Evolutionary conservation across 2,329 filamentous ascomycete genomes (phyloP).

Genomic region (Diaporthe batatas): DNA sequence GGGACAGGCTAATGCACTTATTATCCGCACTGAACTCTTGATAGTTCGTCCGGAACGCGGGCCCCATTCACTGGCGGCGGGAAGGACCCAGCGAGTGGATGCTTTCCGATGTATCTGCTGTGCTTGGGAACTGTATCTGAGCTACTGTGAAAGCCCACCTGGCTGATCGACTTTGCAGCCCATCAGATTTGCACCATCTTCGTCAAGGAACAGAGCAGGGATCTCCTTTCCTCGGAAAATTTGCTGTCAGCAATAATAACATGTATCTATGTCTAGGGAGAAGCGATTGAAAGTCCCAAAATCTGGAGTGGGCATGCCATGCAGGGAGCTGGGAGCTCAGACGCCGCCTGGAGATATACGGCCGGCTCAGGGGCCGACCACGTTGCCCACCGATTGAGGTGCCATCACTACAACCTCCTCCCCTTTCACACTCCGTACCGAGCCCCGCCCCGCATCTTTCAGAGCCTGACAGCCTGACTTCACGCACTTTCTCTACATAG

Average conservation of each 20-base stretch:
- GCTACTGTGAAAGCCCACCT: neutral
- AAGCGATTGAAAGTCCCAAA: too few relatives aligned
- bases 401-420: conserved; percentile 23
- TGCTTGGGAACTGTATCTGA: conserved; percentile 8
- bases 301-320: too few relatives aligned
- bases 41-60: conserved; percentile 5
- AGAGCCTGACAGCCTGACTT: conserved; percentile 28
- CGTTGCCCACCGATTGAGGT: conserved; percentile 18
- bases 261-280: too few relatives aligned
- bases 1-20: conserved; percentile 4
- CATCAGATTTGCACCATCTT: conserved; percentile 1
- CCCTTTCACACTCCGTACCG: neutral
- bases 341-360: neutral
- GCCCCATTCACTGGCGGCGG: neutral
- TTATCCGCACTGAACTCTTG: neutral
- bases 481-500: conserved; percentile 22
- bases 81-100: conserved; percentile 15
- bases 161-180: conserved; percentile 7
- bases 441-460: conserved; percentile 23
- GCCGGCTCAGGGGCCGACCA: conserved; percentile 21
- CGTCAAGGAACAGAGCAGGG: conserved; percentile 1
- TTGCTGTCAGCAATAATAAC: too few relatives aligned
- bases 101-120: neutral
- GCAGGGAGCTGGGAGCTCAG: too few relatives aligned
- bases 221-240: too few relatives aligned